phyloP scores from a whole-genome alignment of 208 protist genomes.

The Acanthamoeba sp. region DNA sequence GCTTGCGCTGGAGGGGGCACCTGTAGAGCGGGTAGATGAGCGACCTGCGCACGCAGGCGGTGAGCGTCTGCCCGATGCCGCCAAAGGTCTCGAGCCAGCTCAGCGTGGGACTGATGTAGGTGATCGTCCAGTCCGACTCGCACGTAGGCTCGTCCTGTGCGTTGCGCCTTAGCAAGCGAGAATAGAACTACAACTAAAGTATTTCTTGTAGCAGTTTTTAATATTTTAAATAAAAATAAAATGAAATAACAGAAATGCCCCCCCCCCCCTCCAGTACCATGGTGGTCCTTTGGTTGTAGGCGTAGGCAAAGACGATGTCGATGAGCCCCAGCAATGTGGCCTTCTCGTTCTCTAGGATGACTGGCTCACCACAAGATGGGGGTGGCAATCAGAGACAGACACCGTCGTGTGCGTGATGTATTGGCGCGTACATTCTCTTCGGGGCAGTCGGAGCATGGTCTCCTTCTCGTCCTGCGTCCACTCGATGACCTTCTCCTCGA shows the following conservation, averaged over 20 bases:
- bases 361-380: background rate
- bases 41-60: background rate
- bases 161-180: background rate
- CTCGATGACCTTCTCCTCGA: constrained; percentile 63
- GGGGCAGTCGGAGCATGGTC: constrained; percentile 38
- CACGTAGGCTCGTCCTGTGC: constrained; percentile 32
- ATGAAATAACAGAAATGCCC: too few relatives aligned
- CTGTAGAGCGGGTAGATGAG: constrained; percentile 56
- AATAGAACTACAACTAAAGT: too few relatives aligned
- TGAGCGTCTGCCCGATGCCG: background rate
- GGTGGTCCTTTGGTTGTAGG: constrained; percentile 50
- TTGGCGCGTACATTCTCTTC: constrained; percentile 26
- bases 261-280: constrained; percentile 42
- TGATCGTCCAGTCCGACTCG: constrained; percentile 67
- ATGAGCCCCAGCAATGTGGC: constrained; percentile 17
- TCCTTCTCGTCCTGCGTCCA: constrained; percentile 61
- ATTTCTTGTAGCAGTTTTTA: too few relatives aligned
- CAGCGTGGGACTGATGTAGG: constrained; percentile 20
- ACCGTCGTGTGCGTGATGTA: background rate
- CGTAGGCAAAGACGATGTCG: constrained; percentile 61
- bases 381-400: background rate
- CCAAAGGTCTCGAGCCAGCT: constrained; percentile 56
- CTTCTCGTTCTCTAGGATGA: constrained; percentile 51
- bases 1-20: background rate
- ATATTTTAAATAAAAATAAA: too few relatives aligned